These are phyloP conservation scores for Lodderomyces pseudojiufengensis DNA, from an alignment of 1,139 yeast genomes.

Conservation along the genomic window DNA sequence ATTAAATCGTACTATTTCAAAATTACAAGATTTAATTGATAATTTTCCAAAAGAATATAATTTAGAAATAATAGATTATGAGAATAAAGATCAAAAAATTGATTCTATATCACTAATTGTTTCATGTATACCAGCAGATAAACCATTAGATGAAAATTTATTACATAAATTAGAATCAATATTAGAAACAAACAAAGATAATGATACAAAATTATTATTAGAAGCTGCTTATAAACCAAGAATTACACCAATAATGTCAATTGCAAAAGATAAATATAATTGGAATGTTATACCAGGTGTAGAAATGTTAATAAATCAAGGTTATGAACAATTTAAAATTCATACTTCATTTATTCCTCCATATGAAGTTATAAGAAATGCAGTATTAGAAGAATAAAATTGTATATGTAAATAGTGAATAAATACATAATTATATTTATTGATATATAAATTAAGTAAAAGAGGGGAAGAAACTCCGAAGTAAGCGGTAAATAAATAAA, in stretches of 20 bases:
- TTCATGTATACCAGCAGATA: constrained; percentile 88
- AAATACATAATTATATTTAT: too few relatives aligned
- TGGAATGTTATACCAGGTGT: constrained; percentile 86
- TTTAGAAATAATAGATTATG: constrained; percentile 54
- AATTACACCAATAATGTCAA: constrained; percentile 76
- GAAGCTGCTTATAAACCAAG: constrained; percentile 95
- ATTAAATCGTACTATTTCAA: constrained; percentile 74
- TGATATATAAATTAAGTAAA: too few relatives aligned
- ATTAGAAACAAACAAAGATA: constrained; percentile 40
- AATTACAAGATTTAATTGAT: constrained; percentile 55
- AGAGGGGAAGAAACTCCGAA: too few relatives aligned
- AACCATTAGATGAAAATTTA: constrained; percentile 58
- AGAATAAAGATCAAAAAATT: constrained; percentile 35
- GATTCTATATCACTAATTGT: constrained; percentile 60
- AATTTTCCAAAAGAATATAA: constrained; percentile 61
- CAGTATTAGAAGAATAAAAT: constrained; percentile 38
- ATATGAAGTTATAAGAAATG: constrained; percentile 54
- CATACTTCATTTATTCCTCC: constrained; percentile 76
- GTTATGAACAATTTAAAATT: constrained; percentile 75
- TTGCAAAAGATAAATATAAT: constrained; percentile 54
- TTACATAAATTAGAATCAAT: constrained; percentile 40
- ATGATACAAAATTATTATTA: constrained; percentile 44
- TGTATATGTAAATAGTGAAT: too few relatives aligned
- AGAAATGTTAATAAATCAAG: constrained; percentile 90
- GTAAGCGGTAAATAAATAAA: too few relatives aligned